Percentiles rank a stretch among this genome's conserved stretches.
These are phyloP conservation scores for Conticribra guillardii DNA, from an alignment of 108 stramenopile genomes.

Conservation along the genomic window DNA sequence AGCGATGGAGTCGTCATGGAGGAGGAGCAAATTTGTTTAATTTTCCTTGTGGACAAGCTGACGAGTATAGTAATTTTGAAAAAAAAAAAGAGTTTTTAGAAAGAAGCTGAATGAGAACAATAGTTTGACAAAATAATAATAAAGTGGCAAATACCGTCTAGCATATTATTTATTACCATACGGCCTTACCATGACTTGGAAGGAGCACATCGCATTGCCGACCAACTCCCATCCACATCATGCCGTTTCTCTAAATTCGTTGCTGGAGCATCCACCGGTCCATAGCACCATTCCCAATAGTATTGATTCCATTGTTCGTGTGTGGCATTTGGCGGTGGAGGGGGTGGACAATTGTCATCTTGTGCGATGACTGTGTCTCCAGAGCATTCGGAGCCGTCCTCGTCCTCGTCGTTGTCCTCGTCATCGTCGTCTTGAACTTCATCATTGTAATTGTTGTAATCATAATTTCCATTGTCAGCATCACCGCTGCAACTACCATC, in stretches of 20 bases:
- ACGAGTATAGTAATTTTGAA: neutral
- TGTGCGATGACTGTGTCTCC: constrained; percentile 34
- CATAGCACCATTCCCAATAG: constrained; percentile 56
- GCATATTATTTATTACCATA: too few relatives aligned
- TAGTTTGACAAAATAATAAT: too few relatives aligned
- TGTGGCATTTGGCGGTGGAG: constrained; percentile 36
- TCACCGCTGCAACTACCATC: too few relatives aligned
- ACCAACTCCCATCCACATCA: neutral
- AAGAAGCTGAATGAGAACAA: too few relatives aligned
- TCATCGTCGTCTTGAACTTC: constrained; percentile 5
- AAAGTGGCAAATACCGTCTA: too few relatives aligned
- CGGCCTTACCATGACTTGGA: constrained; percentile 50
- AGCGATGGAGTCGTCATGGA: constrained; percentile 30
- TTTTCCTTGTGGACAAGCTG: constrained; percentile 50
- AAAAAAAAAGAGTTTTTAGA: too few relatives aligned
- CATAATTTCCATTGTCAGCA: too few relatives aligned
- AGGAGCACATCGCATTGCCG: constrained; percentile 21
- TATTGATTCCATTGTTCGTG: constrained; percentile 43
- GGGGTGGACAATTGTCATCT: constrained; percentile 15
- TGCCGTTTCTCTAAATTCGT: neutral
- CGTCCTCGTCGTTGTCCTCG: constrained; percentile 14
- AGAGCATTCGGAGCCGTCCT: constrained; percentile 30
- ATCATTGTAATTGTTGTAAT: too few relatives aligned
- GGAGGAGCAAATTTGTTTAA: constrained; percentile 20
- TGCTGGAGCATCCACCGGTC: constrained; percentile 9